A percentile compares a stretch with the other conserved stretches of the same genome.
Evolutionary conservation across 2,329 filamentous ascomycete genomes (phyloP).

Genomic region (Cladophialophora exuberans): DNA sequence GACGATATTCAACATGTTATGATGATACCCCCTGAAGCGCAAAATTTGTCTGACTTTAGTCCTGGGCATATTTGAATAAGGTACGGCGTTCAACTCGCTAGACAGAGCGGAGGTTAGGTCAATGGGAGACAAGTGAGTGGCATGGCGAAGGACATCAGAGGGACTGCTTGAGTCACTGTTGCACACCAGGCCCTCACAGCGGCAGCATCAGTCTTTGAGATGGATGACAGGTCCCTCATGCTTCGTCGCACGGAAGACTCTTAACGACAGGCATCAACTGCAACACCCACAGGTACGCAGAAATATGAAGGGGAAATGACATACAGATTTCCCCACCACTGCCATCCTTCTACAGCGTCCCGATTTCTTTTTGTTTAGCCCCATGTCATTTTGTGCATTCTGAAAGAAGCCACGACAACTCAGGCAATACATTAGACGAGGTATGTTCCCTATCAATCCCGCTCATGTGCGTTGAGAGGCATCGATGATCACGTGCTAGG

Average conservation of each 20-base stretch:
- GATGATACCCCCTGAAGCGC: conserved; percentile 29
- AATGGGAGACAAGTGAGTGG: neutral
- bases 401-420: too few relatives aligned
- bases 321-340: neutral
- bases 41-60: conserved; percentile 19
- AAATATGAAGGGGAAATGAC: neutral
- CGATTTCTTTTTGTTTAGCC: neutral
- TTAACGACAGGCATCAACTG: conserved; percentile 1
- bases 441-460: neutral
- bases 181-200: neutral
- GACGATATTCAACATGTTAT: conserved; percentile 34
- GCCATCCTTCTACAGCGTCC: too few relatives aligned
- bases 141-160: neutral
- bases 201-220: neutral
- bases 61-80: conserved; percentile 13
- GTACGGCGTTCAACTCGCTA: conserved; percentile 27
- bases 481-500: neutral
- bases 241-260: neutral
- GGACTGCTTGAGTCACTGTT: neutral
- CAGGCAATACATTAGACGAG: neutral
- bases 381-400: neutral
- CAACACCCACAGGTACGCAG: neutral
- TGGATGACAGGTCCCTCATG: neutral
- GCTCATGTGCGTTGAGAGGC: neutral
- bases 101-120: neutral